These are phyloP conservation scores for Taphrina wiesneri DNA, from an alignment of 1,139 yeast species.

Conservation along the genomic window DNA sequence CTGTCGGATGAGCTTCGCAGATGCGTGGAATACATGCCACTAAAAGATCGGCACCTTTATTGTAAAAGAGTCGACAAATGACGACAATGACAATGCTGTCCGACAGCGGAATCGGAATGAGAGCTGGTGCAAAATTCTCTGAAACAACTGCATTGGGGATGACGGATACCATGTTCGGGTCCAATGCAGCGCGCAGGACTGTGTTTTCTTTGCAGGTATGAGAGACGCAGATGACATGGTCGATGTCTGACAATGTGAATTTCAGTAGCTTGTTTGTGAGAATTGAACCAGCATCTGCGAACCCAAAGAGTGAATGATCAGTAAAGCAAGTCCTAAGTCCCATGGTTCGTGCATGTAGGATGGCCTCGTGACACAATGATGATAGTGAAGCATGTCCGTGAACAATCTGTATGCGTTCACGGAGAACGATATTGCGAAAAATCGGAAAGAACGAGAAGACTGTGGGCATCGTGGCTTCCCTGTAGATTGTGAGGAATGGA, in stretches of 20 bases:
- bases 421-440: constrained; percentile 74
- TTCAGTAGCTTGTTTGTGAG: constrained; percentile 82
- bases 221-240: constrained; percentile 91
- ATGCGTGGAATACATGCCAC: constrained; percentile 84
- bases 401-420: constrained; percentile 83
- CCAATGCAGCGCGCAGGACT: constrained; percentile 78
- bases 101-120: constrained; percentile 23
- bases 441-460: constrained; percentile 87
- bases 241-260: constrained; percentile 81
- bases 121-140: constrained; percentile 70
- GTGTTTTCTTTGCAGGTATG: constrained; percentile 94
- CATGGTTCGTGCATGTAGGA: constrained; percentile 89
- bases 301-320: constrained; percentile 94
- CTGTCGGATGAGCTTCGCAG: constrained; percentile 63
- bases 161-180: constrained; percentile 77
- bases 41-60: constrained; percentile 90
- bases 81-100: constrained; percentile 73
- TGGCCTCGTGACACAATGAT: constrained; percentile 82
- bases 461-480: constrained; percentile 86
- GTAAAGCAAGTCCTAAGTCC: constrained; percentile 89
- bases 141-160: constrained; percentile 95
- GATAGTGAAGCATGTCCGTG: constrained; percentile 96
- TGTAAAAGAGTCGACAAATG: constrained; percentile 88
- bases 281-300: constrained; percentile 80
- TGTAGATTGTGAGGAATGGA: constrained; percentile 58